Percentiles rank a stretch among this genome's conserved stretches.
Conservation (phyloP, 345 rosid genomes). For the Dimocarpus longan region DNA sequence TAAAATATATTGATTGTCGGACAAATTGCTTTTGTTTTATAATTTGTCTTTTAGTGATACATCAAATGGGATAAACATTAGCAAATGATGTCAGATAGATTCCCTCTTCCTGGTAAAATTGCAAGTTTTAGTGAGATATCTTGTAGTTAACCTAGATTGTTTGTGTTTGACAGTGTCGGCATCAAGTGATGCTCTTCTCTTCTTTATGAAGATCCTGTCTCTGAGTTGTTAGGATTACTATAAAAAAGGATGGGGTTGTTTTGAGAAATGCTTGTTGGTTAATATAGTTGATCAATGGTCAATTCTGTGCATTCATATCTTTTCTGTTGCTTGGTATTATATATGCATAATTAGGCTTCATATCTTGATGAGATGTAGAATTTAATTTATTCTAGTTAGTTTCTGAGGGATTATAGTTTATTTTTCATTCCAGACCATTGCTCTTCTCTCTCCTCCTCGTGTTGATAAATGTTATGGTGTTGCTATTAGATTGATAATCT, state of each 20-base stretch:
- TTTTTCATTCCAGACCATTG: background rate
- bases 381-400: background rate
- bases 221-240: background rate
- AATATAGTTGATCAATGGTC: background rate
- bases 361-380: background rate
- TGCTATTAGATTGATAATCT: conserved; percentile 2
- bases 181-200: background rate
- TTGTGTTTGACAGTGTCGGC: background rate
- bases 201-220: background rate
- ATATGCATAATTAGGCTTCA: conserved; percentile 3
- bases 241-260: background rate
- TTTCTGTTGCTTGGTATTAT: background rate
- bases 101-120: background rate
- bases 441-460: background rate
- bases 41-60: background rate
- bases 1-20: background rate
- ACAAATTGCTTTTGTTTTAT: background rate
- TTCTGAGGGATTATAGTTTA: background rate
- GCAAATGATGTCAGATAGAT: no score
- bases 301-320: background rate
- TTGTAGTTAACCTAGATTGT: background rate
- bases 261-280: conserved; percentile 1
- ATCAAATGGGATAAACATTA: background rate
- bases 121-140: background rate
- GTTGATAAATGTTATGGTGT: background rate